A percentile compares a stretch with the other conserved stretches of the same genome.
Evolutionary conservation across 768 basidiomycete genomes (phyloP).

Genomic region (Lanmaoa pseudosensibilis): DNA sequence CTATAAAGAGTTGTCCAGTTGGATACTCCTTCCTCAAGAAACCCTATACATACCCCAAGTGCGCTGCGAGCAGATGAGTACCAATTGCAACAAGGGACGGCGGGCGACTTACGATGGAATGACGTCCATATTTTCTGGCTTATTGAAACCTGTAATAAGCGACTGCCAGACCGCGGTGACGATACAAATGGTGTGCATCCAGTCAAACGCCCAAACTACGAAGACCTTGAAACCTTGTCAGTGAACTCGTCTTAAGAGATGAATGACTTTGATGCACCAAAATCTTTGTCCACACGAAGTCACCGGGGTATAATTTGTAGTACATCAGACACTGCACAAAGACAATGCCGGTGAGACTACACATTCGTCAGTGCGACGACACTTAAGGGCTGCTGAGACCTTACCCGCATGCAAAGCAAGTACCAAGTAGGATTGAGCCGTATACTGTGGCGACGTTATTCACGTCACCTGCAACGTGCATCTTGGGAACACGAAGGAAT

Average conservation of each 20-base stretch:
- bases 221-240: slow-evolving; percentile 20
- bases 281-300: slow-evolving; percentile 26
- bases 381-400: background rate
- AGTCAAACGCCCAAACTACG: slow-evolving; percentile 29
- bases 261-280: slow-evolving; percentile 18
- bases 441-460: slow-evolving; percentile 32
- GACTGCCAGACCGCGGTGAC: slow-evolving; percentile 27
- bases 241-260: background rate
- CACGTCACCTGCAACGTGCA: slow-evolving; percentile 31
- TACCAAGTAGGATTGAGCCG: slow-evolving; percentile 33
- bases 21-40: background rate
- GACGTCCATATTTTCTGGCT: slow-evolving; percentile 26
- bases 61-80: slow-evolving; percentile 14
- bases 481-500: slow-evolving; percentile 5
- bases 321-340: slow-evolving; percentile 33
- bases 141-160: slow-evolving; percentile 25
- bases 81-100: fast-evolving
- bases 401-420: slow-evolving; percentile 32
- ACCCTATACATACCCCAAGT: slow-evolving; percentile 23
- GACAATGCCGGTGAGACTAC: slow-evolving; percentile 33
- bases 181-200: slow-evolving; percentile 32
- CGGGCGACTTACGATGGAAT: slow-evolving; percentile 29
- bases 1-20: slow-evolving; percentile 6
- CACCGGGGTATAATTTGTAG: slow-evolving; percentile 33
- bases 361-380: slow-evolving; percentile 6